These are phyloP conservation scores for Vigna trinervia DNA, from an alignment of 306 rosid species.

Conservation along the genomic window DNA sequence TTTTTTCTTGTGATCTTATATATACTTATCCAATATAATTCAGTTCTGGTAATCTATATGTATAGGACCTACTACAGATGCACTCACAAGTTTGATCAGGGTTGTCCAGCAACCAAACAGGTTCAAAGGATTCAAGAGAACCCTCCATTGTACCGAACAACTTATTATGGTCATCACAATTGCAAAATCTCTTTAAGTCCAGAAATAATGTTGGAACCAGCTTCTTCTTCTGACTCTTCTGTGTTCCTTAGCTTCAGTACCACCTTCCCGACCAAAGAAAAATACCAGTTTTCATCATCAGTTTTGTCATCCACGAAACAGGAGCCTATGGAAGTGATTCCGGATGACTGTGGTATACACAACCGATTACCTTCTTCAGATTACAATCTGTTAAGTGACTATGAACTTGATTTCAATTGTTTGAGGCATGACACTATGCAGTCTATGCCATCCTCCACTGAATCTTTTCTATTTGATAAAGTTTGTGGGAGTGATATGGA, in stretches of 20 bases:
- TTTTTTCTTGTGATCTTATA: no score
- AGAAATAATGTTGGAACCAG: slow-evolving; percentile 43
- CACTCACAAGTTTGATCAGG: slow-evolving; percentile 56
- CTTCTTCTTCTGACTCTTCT: slow-evolving; percentile 33
- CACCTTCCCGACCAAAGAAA: slow-evolving; percentile 11
- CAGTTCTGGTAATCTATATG: neutral
- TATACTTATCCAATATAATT: neutral
- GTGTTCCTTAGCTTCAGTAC: slow-evolving; percentile 39
- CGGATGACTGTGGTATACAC: neutral
- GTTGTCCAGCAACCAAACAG: slow-evolving; percentile 62
- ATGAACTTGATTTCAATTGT: slow-evolving; percentile 28
- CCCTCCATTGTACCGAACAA: slow-evolving; percentile 54
- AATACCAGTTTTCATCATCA: slow-evolving; percentile 10
- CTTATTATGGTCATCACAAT: slow-evolving; percentile 54
- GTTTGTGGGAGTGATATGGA: neutral
- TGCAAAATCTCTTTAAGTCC: slow-evolving; percentile 45
- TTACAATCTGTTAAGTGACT: slow-evolving; percentile 6
- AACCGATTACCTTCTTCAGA: slow-evolving; percentile 25
- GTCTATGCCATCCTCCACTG: neutral
- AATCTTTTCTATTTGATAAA: neutral
- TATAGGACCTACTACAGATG: slow-evolving; percentile 67
- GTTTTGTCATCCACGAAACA: neutral
- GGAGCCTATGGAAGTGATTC: slow-evolving; percentile 33
- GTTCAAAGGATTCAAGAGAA: slow-evolving; percentile 57
- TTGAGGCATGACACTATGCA: slow-evolving; percentile 4